Percentiles rank a stretch among this genome's conserved stretches.
phyloP scores from a whole-genome alignment of 2,329 filamentous ascomycete genomes.

The Hysterium pulicare region DNA sequence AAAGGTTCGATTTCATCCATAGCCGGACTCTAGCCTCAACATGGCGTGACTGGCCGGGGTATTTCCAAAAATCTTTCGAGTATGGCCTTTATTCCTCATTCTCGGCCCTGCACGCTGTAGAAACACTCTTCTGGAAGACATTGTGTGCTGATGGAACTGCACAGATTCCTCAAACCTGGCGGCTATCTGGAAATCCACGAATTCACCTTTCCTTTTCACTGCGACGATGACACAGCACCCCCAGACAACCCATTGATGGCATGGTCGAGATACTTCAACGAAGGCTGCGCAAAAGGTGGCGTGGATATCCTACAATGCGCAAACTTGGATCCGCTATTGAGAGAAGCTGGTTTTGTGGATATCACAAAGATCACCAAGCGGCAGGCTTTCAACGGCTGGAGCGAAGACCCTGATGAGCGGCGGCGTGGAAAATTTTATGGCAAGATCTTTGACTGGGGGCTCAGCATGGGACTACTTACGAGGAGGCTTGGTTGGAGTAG shows the following conservation, averaged over 20 bases:
- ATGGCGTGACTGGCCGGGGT: constrained; percentile 4
- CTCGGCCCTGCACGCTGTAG: too few relatives aligned
- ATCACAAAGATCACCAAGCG: neutral
- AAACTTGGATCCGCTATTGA: neutral
- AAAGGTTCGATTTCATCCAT: constrained; percentile 54
- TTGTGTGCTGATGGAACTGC: neutral
- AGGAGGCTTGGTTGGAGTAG: constrained; percentile 5
- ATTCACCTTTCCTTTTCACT: constrained; percentile 5
- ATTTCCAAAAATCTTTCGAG: constrained; percentile 4
- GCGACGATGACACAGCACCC: constrained; percentile 4
- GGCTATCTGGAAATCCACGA: constrained; percentile 5
- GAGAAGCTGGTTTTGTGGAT: constrained; percentile 4
- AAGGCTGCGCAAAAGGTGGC: constrained; percentile 2
- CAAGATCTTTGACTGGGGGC: constrained; percentile 4
- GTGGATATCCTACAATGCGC: constrained; percentile 2
- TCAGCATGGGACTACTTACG: constrained; percentile 1
- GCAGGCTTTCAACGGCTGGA: constrained; percentile 2
- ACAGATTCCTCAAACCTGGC: constrained; percentile 4
- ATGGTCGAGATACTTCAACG: constrained; percentile 2
- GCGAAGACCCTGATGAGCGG: neutral
- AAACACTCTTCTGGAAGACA: too few relatives aligned
- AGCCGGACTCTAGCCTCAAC: constrained; percentile 2
- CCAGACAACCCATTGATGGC: constrained; percentile 2
- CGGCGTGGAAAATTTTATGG: neutral
- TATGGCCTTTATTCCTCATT: neutral